Conservation (phyloP, 179 eudicot genomes). For the Spergularia azorica region DNA sequence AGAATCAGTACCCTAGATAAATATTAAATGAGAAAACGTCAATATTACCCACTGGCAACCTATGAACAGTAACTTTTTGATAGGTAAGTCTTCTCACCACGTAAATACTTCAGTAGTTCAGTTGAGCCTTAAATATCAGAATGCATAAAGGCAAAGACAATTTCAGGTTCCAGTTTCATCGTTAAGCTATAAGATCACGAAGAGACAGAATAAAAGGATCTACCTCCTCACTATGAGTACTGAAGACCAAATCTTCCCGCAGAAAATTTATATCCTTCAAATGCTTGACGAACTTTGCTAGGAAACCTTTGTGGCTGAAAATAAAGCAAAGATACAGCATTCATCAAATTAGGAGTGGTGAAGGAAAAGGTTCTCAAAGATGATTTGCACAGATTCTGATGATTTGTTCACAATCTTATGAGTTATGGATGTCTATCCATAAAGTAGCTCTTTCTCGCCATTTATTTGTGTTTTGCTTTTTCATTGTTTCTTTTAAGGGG, state of each 20-base stretch:
- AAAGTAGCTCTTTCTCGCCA: background rate
- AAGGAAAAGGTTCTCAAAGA: background rate
- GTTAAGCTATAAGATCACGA: background rate
- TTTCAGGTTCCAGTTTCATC: background rate
- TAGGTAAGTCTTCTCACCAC: background rate
- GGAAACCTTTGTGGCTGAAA: slow-evolving; percentile 85
- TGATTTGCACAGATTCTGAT: background rate
- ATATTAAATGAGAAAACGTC: slow-evolving; percentile 2
- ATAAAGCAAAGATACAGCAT: background rate
- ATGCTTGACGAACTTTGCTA: slow-evolving; percentile 65
- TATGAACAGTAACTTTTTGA: background rate
- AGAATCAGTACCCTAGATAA: slow-evolving; percentile 67
- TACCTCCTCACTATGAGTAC: slow-evolving; percentile 91
- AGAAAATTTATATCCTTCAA: slow-evolving; percentile 80
- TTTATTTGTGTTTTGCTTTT: background rate
- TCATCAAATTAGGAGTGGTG: background rate
- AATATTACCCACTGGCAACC: background rate
- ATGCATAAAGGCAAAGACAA: slow-evolving; percentile 9
- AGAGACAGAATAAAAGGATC: slow-evolving; percentile 14
- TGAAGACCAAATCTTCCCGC: slow-evolving; percentile 83
- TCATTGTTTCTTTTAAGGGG: background rate
- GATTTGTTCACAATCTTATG: background rate
- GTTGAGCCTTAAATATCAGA: slow-evolving; percentile 8
- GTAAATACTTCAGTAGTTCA: background rate
- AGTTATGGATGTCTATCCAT: background rate